These are phyloP conservation scores for Candida ulmi DNA, from an alignment of 805 yeast genomes.

Conservation along the genomic window DNA sequence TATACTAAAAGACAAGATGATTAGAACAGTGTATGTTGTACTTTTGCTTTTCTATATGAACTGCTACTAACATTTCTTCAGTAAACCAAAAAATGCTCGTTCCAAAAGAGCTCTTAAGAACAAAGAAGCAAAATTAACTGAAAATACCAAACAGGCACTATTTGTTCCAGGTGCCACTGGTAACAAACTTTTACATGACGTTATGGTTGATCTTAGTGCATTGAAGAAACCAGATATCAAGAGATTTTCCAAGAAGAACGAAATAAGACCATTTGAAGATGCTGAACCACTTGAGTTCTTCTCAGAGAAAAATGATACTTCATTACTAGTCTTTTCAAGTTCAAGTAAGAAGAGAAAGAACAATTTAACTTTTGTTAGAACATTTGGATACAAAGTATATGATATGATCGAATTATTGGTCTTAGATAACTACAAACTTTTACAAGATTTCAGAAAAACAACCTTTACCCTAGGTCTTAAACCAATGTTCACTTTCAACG, in stretches of 20 bases:
- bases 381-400: conserved; percentile 83
- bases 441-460: conserved; percentile 71
- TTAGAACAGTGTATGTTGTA: conserved; percentile 29
- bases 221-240: conserved; percentile 87
- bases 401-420: conserved; percentile 91
- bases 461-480: conserved; percentile 87
- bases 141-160: conserved; percentile 83
- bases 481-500: conserved; percentile 92
- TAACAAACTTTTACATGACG: conserved; percentile 77
- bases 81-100: conserved; percentile 91
- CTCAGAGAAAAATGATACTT: conserved; percentile 89
- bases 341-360: conserved; percentile 91
- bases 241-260: conserved; percentile 84
- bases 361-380: conserved; percentile 80
- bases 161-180: conserved; percentile 87
- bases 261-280: conserved; percentile 90
- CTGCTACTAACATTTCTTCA: conserved; percentile 21
- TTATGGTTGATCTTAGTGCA: conserved; percentile 82
- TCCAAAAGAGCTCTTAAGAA: conserved; percentile 90
- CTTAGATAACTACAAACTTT: conserved; percentile 60
- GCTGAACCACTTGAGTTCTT: conserved; percentile 80
- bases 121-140: conserved; percentile 82
- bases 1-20: conserved; percentile 22
- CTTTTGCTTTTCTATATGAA: neutral
- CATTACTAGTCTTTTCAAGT: conserved; percentile 73